phyloP scores from a whole-genome alignment of 352 stramenopile genomes.

The Saprolegnia diclina region DNA sequence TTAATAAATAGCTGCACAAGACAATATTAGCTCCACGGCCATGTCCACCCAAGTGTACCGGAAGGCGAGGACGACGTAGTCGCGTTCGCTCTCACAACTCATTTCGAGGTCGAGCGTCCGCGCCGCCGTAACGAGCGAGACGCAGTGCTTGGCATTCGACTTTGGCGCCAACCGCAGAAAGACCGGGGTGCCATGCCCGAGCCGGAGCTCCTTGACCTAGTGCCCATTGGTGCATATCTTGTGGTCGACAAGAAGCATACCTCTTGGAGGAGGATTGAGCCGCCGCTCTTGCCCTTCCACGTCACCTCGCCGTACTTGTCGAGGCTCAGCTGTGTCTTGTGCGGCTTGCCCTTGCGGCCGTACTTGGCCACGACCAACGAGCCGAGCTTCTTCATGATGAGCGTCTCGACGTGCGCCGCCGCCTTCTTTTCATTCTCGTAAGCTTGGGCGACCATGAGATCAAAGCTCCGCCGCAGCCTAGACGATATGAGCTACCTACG shows the following conservation, averaged over 20 bases:
- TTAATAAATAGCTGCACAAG: slow-evolving; percentile 47
- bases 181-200: slow-evolving; percentile 56
- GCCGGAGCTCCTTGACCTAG: slow-evolving; percentile 34
- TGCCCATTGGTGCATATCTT: not conserved
- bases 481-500: too few relatives aligned
- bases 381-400: slow-evolving; percentile 83
- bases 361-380: slow-evolving; percentile 67
- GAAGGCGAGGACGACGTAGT: slow-evolving; percentile 85
- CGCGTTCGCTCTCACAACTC: slow-evolving; percentile 57
- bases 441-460: slow-evolving; percentile 66
- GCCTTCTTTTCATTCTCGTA: slow-evolving; percentile 66
- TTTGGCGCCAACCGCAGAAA: slow-evolving; percentile 41
- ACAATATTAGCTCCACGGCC: not conserved
- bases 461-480: slow-evolving; percentile 55
- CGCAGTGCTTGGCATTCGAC: slow-evolving; percentile 37
- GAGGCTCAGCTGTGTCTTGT: slow-evolving; percentile 78
- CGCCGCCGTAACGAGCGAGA: slow-evolving; percentile 58
- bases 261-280: slow-evolving; percentile 73
- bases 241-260: slow-evolving; percentile 31
- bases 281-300: slow-evolving; percentile 68
- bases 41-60: slow-evolving; percentile 24
- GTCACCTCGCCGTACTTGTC: slow-evolving; percentile 80
- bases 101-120: slow-evolving; percentile 76
- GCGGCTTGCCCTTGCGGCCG: slow-evolving; percentile 59
- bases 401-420: slow-evolving; percentile 70